Conservation (phyloP, 306 rosid genomes). For the Cyclanthera cordifolia region DNA sequence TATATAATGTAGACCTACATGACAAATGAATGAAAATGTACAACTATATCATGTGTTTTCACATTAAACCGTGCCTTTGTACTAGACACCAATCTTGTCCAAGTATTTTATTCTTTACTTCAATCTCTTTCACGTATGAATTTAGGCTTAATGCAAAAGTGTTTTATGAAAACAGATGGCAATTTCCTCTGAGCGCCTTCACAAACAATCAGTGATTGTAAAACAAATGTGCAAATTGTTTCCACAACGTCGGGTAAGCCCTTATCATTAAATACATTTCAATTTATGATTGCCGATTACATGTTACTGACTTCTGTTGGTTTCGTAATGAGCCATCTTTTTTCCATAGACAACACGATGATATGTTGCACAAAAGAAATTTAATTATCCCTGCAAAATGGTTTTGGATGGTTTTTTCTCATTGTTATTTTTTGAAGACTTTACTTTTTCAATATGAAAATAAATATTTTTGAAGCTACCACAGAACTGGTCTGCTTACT, state of each 20-base stretch:
- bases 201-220: slow-evolving; percentile 74
- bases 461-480: not conserved
- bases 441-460: not conserved
- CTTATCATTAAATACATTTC: not conserved
- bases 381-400: not conserved
- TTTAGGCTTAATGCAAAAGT: slow-evolving; percentile 13
- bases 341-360: not conserved
- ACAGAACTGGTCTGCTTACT: not conserved
- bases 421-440: not conserved
- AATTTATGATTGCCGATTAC: too few relatives aligned
- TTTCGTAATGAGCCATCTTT: not conserved
- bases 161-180: slow-evolving; percentile 57
- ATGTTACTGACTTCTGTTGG: too few relatives aligned
- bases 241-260: slow-evolving; percentile 81
- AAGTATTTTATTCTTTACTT: not conserved
- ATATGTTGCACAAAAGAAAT: not conserved
- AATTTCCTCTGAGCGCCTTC: slow-evolving; percentile 83
- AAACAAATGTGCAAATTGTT: slow-evolving; percentile 90
- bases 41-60: not conserved
- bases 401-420: too few relatives aligned
- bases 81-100: not conserved
- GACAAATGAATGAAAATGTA: not conserved
- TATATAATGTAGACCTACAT: not conserved
- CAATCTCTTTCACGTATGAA: slow-evolving; percentile 7
- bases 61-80: slow-evolving; percentile 1